Evolutionary conservation across 192 early-diverging fungal genomes (phyloP).

Genomic region (Spizellomyces punctatus): DNA sequence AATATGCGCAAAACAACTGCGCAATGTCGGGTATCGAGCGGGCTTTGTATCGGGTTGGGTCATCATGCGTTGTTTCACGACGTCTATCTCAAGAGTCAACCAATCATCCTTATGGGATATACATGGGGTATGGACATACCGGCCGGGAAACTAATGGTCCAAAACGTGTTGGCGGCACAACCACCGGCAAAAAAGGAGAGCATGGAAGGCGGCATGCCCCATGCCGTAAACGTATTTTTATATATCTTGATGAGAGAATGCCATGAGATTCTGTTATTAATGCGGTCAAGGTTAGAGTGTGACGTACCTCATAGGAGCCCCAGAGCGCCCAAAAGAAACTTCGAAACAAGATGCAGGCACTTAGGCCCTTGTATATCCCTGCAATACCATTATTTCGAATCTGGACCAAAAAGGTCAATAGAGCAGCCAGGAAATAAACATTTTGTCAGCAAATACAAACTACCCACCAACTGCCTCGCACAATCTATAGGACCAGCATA

Average conservation of each 20-base stretch:
- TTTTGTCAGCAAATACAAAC: background rate
- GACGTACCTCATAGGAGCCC: slow-evolving; percentile 64
- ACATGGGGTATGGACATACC: slow-evolving; percentile 36
- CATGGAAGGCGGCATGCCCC: slow-evolving; percentile 33
- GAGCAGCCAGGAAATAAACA: background rate
- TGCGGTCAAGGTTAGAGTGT: slow-evolving; percentile 7
- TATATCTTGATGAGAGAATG: slow-evolving; percentile 48
- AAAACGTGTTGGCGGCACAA: slow-evolving; percentile 87
- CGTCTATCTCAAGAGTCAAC: slow-evolving; percentile 52
- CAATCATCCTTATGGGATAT: background rate
- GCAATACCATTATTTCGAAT: slow-evolving; percentile 73
- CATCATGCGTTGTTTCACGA: slow-evolving; percentile 94
- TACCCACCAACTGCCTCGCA: slow-evolving; percentile 66
- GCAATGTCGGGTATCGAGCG: slow-evolving; percentile 56
- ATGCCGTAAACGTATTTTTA: slow-evolving; percentile 48
- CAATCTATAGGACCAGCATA: slow-evolving; percentile 90
- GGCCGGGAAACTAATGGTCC: slow-evolving; percentile 79
- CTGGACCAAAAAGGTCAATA: slow-evolving; percentile 30
- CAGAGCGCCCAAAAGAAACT: slow-evolving; percentile 82
- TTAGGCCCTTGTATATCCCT: slow-evolving; percentile 84
- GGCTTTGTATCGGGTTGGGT: slow-evolving; percentile 77
- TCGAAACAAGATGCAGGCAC: slow-evolving; percentile 81
- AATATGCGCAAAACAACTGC: slow-evolving; percentile 57
- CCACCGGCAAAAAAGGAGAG: slow-evolving; percentile 62
- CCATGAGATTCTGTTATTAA: background rate